These are phyloP conservation scores for Barnettozyma siamensis DNA, from an alignment of 805 yeast genomes.

Conservation along the genomic window DNA sequence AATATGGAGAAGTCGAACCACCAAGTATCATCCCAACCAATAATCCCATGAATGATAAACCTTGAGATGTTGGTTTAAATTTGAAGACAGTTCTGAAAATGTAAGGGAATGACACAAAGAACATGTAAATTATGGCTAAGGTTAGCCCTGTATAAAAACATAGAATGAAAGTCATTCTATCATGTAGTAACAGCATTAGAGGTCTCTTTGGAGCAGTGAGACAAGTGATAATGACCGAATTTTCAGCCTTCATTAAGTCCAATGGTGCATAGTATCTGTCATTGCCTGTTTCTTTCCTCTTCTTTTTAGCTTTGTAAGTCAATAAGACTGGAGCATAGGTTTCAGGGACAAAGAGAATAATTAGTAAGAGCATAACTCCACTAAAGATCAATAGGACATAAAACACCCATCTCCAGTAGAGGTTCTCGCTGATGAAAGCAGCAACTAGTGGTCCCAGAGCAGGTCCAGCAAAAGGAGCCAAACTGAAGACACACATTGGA, in stretches of 20 bases:
- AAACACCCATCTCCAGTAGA: conserved; percentile 68
- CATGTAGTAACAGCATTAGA: conserved; percentile 38
- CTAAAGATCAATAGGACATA: conserved; percentile 57
- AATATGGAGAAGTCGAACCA: conserved; percentile 36
- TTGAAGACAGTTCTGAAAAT: conserved; percentile 48
- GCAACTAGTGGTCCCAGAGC: conserved; percentile 61
- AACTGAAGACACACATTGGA: conserved; percentile 62
- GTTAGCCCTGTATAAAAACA: conserved; percentile 53
- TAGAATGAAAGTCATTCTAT: conserved; percentile 50
- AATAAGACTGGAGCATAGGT: conserved; percentile 54
- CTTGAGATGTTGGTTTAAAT: conserved; percentile 49
- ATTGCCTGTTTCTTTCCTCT: conserved; percentile 51
- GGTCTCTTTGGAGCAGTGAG: conserved; percentile 47
- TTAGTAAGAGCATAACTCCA: conserved; percentile 46
- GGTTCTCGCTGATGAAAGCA: conserved; percentile 44
- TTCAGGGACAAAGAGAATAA: conserved; percentile 49
- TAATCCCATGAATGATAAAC: conserved; percentile 59
- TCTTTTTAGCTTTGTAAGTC: conserved; percentile 43
- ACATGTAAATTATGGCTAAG: conserved; percentile 57
- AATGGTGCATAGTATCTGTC: conserved; percentile 36
- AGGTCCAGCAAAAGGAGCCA: conserved; percentile 67
- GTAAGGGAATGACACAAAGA: conserved; percentile 60
- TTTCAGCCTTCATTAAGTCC: conserved; percentile 34
- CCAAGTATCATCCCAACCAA: conserved; percentile 45
- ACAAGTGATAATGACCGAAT: conserved; percentile 38